Conservation (phyloP, 768 basidiomycete genomes). For the Leccinum imitatum region DNA sequence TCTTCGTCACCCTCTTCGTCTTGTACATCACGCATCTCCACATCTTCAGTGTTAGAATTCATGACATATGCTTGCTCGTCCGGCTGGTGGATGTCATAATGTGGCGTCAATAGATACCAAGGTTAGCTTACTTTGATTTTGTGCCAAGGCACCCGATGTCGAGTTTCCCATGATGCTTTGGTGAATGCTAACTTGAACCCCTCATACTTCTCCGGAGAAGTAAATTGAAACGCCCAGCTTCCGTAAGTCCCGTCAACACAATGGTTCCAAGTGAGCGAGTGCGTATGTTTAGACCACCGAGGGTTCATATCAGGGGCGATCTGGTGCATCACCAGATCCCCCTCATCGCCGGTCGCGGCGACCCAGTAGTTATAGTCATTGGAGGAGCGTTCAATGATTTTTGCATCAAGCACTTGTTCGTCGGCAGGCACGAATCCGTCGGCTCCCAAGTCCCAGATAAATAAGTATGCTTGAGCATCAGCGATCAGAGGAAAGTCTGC, state of each 20-base stretch:
- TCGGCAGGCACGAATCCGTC: conserved; percentile 49
- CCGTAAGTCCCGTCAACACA: conserved; percentile 52
- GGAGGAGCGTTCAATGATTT: conserved; percentile 47
- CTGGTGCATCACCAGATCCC: conserved; percentile 57
- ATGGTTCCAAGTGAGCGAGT: conserved; percentile 90
- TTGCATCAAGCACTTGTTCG: conserved; percentile 55
- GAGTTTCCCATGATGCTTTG: conserved; percentile 75
- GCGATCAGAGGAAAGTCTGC: conserved; percentile 29
- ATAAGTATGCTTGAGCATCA: conserved; percentile 54
- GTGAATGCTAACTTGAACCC: conserved; percentile 64
- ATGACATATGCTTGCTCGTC: conserved; percentile 89
- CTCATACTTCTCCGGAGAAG: conserved; percentile 51
- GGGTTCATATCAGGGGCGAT: conserved; percentile 72
- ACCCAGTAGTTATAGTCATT: conserved; percentile 59
- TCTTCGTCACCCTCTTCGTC: conserved; percentile 81
- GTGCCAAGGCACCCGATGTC: conserved; percentile 69
- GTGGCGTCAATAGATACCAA: not conserved
- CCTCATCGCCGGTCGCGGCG: conserved; percentile 49
- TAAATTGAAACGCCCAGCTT: conserved; percentile 85
- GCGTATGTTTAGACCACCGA: conserved; percentile 56
- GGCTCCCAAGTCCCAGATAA: conserved; percentile 55
- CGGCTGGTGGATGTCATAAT: conserved; percentile 37
- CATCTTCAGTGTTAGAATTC: conserved; percentile 74
- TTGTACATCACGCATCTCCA: conserved; percentile 81
- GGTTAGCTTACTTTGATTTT: conserved; percentile 67